Conservation (phyloP, 2,329 filamentous ascomycete genomes). For the Alternaria arbusti region DNA sequence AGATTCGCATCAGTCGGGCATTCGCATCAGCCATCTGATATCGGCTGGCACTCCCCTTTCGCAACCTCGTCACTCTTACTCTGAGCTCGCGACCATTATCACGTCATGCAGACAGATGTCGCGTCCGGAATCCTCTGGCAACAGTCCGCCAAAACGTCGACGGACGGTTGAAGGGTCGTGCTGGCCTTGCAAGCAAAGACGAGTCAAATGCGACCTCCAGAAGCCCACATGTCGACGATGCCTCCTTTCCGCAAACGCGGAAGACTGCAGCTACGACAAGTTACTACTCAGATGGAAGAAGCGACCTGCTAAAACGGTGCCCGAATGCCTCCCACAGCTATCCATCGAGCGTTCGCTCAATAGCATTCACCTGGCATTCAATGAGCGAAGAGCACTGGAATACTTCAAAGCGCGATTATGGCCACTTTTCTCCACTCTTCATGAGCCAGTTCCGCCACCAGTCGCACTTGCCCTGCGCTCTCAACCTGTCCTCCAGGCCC, state of each 20-base stretch:
- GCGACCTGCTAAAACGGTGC: slow-evolving; percentile 12
- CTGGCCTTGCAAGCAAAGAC: slow-evolving; percentile 15
- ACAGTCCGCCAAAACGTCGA: slow-evolving; percentile 10
- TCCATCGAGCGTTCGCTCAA: background rate
- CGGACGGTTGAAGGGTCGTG: slow-evolving; percentile 16
- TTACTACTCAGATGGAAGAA: slow-evolving; percentile 13
- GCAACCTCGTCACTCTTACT: background rate
- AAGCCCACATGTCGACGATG: slow-evolving; percentile 13
- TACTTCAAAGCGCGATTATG: slow-evolving; percentile 20
- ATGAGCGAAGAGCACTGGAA: slow-evolving; percentile 20
- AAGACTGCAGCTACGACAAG: slow-evolving; percentile 14
- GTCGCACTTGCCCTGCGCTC: slow-evolving; percentile 15
- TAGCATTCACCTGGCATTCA: slow-evolving; percentile 6
- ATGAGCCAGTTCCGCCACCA: slow-evolving; percentile 14
- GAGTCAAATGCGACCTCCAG: slow-evolving; percentile 11
- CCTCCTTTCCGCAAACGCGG: background rate
- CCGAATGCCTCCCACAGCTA: slow-evolving; percentile 1
- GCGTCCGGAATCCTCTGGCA: slow-evolving; percentile 13
- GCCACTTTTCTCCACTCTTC: slow-evolving; percentile 18
- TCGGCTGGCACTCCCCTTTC: background rate
- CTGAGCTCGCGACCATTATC: background rate
- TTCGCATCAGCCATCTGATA: background rate
- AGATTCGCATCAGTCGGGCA: background rate
- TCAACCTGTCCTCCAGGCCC: slow-evolving; percentile 18
- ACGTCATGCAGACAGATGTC: slow-evolving; percentile 18